phyloP scores from a whole-genome alignment of 805 yeast genomes.

The Ascoidea rubescens region DNA sequence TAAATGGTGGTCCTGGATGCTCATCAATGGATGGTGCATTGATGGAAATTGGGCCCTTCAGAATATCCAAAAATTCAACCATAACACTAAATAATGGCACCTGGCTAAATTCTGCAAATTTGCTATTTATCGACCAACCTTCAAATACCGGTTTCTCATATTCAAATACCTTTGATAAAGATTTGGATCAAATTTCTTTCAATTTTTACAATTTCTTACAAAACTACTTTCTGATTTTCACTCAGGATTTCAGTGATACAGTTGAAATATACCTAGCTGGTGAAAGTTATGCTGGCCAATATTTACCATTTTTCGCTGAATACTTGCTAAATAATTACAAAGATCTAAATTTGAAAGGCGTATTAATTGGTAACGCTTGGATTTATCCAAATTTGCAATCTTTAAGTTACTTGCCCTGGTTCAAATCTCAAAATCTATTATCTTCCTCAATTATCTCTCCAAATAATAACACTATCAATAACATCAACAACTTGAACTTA shows the following conservation, averaged over 20 bases:
- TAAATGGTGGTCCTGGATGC: constrained; percentile 98
- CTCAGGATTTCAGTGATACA: constrained; percentile 47
- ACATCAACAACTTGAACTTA: constrained; percentile 26
- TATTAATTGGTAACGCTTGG: constrained; percentile 90
- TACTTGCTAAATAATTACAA: constrained; percentile 29
- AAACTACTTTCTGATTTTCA: constrained; percentile 56
- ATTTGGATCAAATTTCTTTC: constrained; percentile 39
- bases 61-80: constrained; percentile 34
- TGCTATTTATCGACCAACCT: constrained; percentile 89
- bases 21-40: constrained; percentile 96
- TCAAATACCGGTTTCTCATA: constrained; percentile 84
- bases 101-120: constrained; percentile 71
- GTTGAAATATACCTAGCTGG: constrained; percentile 79
- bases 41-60: constrained; percentile 82
- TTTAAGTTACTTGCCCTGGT: constrained; percentile 63
- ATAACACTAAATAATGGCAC: constrained; percentile 54
- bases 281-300: constrained; percentile 95
- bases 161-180: constrained; percentile 35
- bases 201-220: constrained; percentile 56
- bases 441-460: neutral
- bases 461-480: constrained; percentile 14
- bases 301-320: constrained; percentile 76
- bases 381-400: constrained; percentile 80
- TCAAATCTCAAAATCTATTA: constrained; percentile 37
- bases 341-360: constrained; percentile 38